Evolutionary conservation across 805 yeast species (phyloP), one percentile per base, ranked within the genome.

Genomic region (Monosporozyma solicola): DNA sequence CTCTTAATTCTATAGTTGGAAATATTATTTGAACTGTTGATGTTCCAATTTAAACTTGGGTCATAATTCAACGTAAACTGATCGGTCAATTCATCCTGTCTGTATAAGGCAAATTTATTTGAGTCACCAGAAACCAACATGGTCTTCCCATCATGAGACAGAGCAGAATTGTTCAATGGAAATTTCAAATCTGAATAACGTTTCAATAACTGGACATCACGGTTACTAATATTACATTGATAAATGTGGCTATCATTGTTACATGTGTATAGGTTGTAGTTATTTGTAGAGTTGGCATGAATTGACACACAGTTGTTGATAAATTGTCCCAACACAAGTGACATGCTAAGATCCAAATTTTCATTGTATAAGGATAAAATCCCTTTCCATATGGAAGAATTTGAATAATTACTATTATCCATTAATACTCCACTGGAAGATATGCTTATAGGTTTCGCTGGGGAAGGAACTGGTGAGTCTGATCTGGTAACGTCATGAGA

Each of bases 161-260:
- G 67, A 32, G 80, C 78, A 1, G 90, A 83, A 64, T 87, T 87
- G 62, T 91, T 91, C 55, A 90, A 73, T 4, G 95, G 84, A 43
- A 82, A 79, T 45, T 81, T 82, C 53, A 83, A 74, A 55, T 77
- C 72, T 65, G 55, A 81, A 61, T 47, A 77, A 69, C 59, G 70
- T 70, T 48, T 71, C 59, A 41, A 78, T 64, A 68, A 52, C 11
- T 74, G 72, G 15, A 78, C 71, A 10, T 77, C 76, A 5, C 79
- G 67, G 54, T 74, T 76, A 43, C 69, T 63, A 8, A 89, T 74
- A 58, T 83, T 84, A 52, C 87, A 75, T 50, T 77, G 72, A 62
- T 90, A 88, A 50, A 90, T 71, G 51, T 79, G 73, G 45, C 81
- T 78, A 66, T 91, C 98, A 66, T 91, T 91, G 66, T 90, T 91